phyloP scores from a whole-genome alignment of 208 protist species.

The Leptomonas pyrrhocoris region DNA sequence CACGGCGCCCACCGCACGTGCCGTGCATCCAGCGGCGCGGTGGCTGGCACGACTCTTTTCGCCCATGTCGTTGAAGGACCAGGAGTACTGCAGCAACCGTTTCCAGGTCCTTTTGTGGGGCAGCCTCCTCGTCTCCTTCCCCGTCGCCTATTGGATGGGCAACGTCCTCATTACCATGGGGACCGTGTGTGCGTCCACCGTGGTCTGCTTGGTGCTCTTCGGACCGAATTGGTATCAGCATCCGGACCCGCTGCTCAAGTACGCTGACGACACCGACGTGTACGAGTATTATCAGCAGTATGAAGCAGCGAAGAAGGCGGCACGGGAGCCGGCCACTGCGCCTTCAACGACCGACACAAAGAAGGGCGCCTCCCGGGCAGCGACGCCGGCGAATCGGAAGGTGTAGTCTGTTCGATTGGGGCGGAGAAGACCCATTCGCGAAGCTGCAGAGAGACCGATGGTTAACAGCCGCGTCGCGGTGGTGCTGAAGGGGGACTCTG shows the following conservation, averaged over 20 bases:
- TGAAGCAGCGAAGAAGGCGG: conserved; percentile 32
- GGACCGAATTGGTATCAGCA: conserved; percentile 83
- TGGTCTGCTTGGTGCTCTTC: conserved; percentile 53
- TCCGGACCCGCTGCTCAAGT: conserved; percentile 58
- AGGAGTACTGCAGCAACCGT: conserved; percentile 37
- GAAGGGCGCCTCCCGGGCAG: background rate
- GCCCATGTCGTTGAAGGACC: conserved; percentile 84
- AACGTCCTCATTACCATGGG: conserved; percentile 58
- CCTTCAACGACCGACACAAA: background rate
- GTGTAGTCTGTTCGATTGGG: too few species aligned
- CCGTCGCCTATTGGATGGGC: conserved; percentile 59
- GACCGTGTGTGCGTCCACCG: conserved; percentile 35
- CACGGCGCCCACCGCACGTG: background rate
- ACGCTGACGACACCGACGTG: conserved; percentile 55
- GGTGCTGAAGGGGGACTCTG: too few species aligned
- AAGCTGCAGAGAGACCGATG: too few species aligned
- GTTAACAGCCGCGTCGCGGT: too few species aligned
- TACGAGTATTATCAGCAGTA: conserved; percentile 66
- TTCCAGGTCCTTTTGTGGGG: conserved; percentile 52
- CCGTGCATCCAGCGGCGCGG: conserved; percentile 62
- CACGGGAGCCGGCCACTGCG: conserved; percentile 3
- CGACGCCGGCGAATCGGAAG: conserved; percentile 4
- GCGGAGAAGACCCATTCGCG: too few species aligned
- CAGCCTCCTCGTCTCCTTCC: conserved; percentile 53
- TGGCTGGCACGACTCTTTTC: conserved; percentile 66